Evolutionary conservation across 1,284 basidiomycete genomes (phyloP).

Genomic region (Boletus hoseneyae): DNA sequence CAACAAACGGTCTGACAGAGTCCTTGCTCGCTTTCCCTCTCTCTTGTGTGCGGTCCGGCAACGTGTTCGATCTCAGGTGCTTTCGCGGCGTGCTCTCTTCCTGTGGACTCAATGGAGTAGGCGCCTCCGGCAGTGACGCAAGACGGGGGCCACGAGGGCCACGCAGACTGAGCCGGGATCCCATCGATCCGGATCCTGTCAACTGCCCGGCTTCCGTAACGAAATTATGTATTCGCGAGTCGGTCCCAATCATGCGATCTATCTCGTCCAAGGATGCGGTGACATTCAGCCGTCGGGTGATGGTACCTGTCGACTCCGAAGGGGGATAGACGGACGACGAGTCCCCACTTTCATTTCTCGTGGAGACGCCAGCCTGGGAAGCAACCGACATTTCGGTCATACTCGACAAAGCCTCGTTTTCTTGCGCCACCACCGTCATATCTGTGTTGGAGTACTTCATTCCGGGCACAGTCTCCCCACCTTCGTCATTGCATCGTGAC

Average conservation of each 20-base stretch:
- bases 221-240: constrained; percentile 24
- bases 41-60: constrained; percentile 39
- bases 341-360: constrained; percentile 17
- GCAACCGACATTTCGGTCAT: constrained; percentile 6
- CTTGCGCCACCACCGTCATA: constrained; percentile 29
- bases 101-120: constrained; percentile 9
- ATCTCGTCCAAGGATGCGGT: constrained; percentile 29
- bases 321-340: constrained; percentile 25
- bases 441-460: constrained; percentile 30
- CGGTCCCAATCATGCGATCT: constrained; percentile 24
- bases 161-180: constrained; percentile 17
- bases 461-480: constrained; percentile 28
- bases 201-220: constrained; percentile 19
- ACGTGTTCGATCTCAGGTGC: constrained; percentile 28
- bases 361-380: constrained; percentile 8
- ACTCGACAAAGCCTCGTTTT: constrained; percentile 8
- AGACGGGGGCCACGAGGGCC: constrained; percentile 22
- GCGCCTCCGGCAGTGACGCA: constrained; percentile 17
- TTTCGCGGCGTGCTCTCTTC: constrained; percentile 28
- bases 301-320: constrained; percentile 27
- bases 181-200: constrained; percentile 20
- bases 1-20: constrained; percentile 26
- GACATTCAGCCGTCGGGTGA: constrained; percentile 16
- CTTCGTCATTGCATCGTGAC: constrained; percentile 12
- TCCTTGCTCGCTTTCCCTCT: constrained; percentile 28